phyloP scores from a whole-genome alignment of 1,284 basidiomycete species.

The Golubevia pallescens region DNA sequence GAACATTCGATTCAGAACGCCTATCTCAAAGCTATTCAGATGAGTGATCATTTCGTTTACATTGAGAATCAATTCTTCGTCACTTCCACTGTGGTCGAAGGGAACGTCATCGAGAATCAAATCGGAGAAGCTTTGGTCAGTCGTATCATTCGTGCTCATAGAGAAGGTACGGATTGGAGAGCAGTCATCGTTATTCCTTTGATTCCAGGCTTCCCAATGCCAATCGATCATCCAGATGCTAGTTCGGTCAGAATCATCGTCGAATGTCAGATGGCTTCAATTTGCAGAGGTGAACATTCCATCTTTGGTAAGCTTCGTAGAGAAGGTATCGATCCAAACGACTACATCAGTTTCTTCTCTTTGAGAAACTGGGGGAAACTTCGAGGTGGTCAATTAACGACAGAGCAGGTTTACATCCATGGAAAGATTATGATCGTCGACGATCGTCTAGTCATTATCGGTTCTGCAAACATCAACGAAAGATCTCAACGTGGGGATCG shows the following conservation, averaged over 20 bases:
- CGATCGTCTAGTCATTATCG: constrained; percentile 94
- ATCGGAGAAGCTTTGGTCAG: constrained; percentile 93
- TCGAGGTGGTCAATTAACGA: constrained; percentile 81
- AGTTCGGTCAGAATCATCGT: constrained; percentile 73
- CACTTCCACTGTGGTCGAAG: constrained; percentile 87
- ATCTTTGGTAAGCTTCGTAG: constrained; percentile 86
- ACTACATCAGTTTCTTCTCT: constrained; percentile 91
- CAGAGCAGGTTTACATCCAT: constrained; percentile 73
- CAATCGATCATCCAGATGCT: constrained; percentile 89
- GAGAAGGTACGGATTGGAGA: constrained; percentile 82
- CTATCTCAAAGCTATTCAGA: constrained; percentile 73
- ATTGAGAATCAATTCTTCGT: constrained; percentile 98
- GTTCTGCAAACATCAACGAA: constrained; percentile 99
- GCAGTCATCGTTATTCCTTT: constrained; percentile 92
- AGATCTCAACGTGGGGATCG: constrained; percentile 92
- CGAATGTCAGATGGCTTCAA: constrained; percentile 66
- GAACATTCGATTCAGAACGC: constrained; percentile 96
- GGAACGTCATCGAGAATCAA: constrained; percentile 85
- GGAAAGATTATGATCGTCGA: constrained; percentile 84
- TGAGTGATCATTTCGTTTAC: constrained; percentile 64
- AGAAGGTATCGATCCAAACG: constrained; percentile 88
- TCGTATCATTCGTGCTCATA: constrained; percentile 87
- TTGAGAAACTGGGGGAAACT: constrained; percentile 93
- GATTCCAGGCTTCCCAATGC: constrained; percentile 90
- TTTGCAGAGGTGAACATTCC: constrained; percentile 86